phyloP scores from a whole-genome alignment of 306 rosid genomes.

The Alnus rubra region DNA sequence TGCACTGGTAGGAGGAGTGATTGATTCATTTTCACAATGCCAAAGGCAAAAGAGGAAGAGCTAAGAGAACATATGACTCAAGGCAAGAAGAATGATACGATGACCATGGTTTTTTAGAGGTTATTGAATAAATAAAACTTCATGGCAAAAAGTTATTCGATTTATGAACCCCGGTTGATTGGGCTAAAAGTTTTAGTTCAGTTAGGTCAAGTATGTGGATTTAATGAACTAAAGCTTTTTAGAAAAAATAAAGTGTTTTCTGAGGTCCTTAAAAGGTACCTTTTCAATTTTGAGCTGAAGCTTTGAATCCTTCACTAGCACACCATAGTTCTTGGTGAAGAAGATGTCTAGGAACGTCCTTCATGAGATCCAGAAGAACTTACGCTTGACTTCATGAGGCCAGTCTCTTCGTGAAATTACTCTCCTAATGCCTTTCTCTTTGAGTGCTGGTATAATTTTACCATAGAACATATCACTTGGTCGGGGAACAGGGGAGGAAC shows the following conservation, averaged over 20 bases:
- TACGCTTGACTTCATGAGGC: constrained; percentile 96
- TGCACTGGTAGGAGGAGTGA: background rate
- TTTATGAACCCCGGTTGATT: background rate
- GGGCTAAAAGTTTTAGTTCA: background rate
- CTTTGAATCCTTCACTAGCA: constrained; percentile 96
- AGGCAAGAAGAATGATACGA: background rate
- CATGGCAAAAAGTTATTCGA: background rate
- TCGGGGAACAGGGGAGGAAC: constrained; percentile 92
- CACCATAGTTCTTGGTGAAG: constrained; percentile 96
- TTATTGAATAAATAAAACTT: constrained; percentile 2
- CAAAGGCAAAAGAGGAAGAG: background rate
- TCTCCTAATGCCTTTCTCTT: constrained; percentile 97
- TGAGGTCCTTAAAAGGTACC: constrained; percentile 43
- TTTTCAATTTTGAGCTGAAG: constrained; percentile 83
- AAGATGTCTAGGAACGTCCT: constrained; percentile 88
- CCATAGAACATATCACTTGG: constrained; percentile 99
- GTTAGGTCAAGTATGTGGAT: background rate
- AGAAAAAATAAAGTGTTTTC: background rate
- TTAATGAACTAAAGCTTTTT: background rate
- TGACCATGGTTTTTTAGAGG: background rate
- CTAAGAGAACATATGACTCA: background rate
- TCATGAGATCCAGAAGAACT: constrained; percentile 92
- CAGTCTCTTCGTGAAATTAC: constrained; percentile 98
- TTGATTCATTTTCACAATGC: background rate
- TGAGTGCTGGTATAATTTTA: constrained; percentile 96